Conservation (phyloP, 2,329 filamentous ascomycete genomes). For the Ceratocystis cubensis region DNA sequence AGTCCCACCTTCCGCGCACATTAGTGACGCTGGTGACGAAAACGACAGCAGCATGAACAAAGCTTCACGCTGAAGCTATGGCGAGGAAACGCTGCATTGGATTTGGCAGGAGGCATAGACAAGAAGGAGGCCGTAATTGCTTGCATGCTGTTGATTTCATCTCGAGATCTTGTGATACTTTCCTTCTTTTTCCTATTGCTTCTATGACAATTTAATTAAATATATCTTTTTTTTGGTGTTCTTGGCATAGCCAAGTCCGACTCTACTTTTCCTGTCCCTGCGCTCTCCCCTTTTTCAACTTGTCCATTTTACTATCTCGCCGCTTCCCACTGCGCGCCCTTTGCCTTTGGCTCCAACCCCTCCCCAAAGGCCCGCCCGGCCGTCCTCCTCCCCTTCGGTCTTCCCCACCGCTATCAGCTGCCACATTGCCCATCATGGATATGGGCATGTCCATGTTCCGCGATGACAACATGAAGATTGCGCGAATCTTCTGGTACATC, state of each 20-base stretch:
- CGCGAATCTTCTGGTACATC: constrained; percentile 48
- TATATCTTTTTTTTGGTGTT: not conserved
- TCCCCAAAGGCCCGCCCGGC: not conserved
- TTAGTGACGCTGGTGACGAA: not conserved
- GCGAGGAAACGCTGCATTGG: not conserved
- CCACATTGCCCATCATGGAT: constrained; percentile 18
- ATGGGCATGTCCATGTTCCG: constrained; percentile 32
- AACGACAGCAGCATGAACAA: not conserved
- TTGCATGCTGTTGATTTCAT: not conserved
- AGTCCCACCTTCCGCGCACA: not conserved
- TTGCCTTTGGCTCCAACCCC: not conserved
- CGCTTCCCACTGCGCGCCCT: not conserved
- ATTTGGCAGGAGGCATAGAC: not conserved
- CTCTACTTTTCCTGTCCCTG: not conserved
- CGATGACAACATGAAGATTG: constrained; percentile 34
- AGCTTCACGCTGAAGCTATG: constrained; percentile 3
- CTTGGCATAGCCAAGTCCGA: not conserved
- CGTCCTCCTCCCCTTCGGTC: not conserved
- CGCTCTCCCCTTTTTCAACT: not conserved
- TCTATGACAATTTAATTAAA: not conserved
- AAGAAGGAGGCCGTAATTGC: not conserved
- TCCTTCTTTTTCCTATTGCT: not conserved
- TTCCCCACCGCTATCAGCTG: not conserved
- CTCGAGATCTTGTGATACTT: not conserved
- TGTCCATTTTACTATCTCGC: not conserved